These are phyloP conservation scores for Termitomyces sp. DNA, from an alignment of 768 basidiomycete genomes.

Conservation along the genomic window DNA sequence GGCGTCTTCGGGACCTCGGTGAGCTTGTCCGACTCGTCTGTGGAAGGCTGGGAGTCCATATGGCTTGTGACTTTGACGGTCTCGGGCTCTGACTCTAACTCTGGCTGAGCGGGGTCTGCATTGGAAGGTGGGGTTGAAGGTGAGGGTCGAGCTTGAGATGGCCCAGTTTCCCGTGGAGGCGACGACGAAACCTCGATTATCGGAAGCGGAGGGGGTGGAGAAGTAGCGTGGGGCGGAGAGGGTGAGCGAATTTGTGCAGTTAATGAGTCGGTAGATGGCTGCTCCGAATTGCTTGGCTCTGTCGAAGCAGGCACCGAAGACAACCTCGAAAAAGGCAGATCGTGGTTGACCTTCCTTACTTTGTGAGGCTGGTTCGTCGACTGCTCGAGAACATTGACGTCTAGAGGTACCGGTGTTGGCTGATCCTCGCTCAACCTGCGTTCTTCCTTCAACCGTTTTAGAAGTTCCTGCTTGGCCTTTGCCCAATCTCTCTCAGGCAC, in stretches of 20 bases:
- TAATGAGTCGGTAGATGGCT: neutral
- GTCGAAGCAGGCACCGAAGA: neutral
- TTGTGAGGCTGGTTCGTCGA: conserved; percentile 11
- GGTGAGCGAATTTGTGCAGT: neutral
- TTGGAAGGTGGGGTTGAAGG: neutral
- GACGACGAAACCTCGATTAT: conserved; percentile 2
- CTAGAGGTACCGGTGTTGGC: neutral
- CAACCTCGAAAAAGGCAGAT: conserved; percentile 9
- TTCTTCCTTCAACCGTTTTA: conserved; percentile 8
- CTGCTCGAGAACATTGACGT: neutral
- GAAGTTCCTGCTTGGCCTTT: conserved; percentile 24
- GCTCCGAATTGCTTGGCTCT: neutral
- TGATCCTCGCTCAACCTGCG: neutral
- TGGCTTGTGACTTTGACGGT: neutral
- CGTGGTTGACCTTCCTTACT: conserved; percentile 15
- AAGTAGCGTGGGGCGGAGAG: neutral
- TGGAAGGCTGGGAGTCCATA: neutral
- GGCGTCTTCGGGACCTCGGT: neutral
- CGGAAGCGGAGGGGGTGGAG: neutral
- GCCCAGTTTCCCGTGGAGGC: neutral
- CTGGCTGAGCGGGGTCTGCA: neutral
- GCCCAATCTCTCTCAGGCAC: conserved; percentile 63
- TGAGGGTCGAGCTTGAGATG: neutral
- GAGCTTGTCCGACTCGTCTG: neutral
- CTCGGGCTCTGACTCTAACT: neutral